Base-by-base conservation (phyloP, 140 eudicot genomes). In the Erigeron philadelphicus region DNA sequence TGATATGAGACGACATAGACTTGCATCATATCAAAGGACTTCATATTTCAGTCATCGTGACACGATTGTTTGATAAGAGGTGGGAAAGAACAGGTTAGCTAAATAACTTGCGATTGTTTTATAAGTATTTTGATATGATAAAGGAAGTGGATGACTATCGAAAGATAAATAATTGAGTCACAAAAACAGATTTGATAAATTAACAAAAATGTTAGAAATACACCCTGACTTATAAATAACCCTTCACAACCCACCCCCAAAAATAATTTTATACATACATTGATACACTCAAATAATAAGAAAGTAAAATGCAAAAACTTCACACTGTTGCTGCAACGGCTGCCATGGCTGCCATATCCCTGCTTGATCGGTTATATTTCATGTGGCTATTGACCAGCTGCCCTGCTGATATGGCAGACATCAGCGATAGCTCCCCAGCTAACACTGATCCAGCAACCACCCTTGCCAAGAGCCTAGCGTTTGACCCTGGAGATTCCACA, bases 321-420 rank as follows among this genome's bases (percentile, higher is more conserved):
- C 69, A 68, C 15, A 68, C 80, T 5, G 64, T 68, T 60, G 75
- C 49, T 57, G 68, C 76, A 31, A 73, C 40, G 43, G 78, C 56
- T 57, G 68, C 76, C 35, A 73, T 50, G 43, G 78, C 56, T 3
- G 72, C 17, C 57, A 88, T 76, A 62, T 88, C 89, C 69, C 85
- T 79, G 80, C 57, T 88, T 46, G 95, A 88, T 66, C 95, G 80
- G 85, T 88, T 88, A 66, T 88, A 88, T 66, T 88, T 88, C 95
- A 88, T 88, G 84, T 88, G 95, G 79, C 95, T 88, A 59, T 16
- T 88, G 1, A 88, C 92, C 46, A 88, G 79, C 80, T 88, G 95
- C 2, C 95, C 95, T 7, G 95, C 89, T 67, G 92, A 79, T 61
- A 88, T 88, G 7, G 91, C 91, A 7, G 95, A 85, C 95, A 88